Evolutionary conservation across 2,329 filamentous ascomycete species (phyloP).

Genomic region (Phyllosticta citrichinensis): DNA sequence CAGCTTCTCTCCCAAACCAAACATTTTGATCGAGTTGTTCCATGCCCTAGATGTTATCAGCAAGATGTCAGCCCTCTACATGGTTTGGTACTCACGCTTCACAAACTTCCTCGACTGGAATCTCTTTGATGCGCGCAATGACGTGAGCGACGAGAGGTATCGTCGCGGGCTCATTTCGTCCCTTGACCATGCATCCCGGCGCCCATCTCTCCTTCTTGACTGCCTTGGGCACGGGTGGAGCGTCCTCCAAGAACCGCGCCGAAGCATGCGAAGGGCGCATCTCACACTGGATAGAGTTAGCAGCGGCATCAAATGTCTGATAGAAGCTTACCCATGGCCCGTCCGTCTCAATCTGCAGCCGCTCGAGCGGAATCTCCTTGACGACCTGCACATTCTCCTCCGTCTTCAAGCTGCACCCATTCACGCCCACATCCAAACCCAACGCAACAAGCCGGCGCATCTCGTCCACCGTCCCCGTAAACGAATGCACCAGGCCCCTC

Average conservation of each 20-base stretch:
- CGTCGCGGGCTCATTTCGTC: conserved; percentile 82
- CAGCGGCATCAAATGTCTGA: not conserved
- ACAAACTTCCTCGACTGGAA: conserved; percentile 70
- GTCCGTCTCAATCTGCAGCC: conserved; percentile 91
- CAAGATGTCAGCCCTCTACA: not conserved
- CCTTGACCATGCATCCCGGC: conserved; percentile 82
- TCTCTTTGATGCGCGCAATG: conserved; percentile 74
- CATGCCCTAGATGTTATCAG: conserved; percentile 20
- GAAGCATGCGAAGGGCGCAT: conserved; percentile 56
- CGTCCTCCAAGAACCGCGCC: conserved; percentile 59
- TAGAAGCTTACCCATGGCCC: conserved; percentile 61
- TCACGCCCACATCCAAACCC: conserved; percentile 39
- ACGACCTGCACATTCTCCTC: conserved; percentile 83
- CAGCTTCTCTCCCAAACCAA: conserved; percentile 25
- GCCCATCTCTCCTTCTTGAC: conserved; percentile 97
- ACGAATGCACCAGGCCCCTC: conserved; percentile 46
- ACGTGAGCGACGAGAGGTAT: conserved; percentile 84
- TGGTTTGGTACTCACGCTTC: conserved; percentile 50
- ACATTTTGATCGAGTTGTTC: conserved; percentile 31
- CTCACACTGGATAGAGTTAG: conserved; percentile 37
- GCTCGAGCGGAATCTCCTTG: conserved; percentile 63
- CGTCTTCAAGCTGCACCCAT: conserved; percentile 76
- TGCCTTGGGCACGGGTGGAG: conserved; percentile 63
- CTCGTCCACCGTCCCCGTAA: conserved; percentile 30
- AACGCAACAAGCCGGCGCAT: conserved; percentile 31